Evolutionary conservation across 352 stramenopile species (phyloP).

Genomic region (Globisporangium uncinulatum): DNA sequence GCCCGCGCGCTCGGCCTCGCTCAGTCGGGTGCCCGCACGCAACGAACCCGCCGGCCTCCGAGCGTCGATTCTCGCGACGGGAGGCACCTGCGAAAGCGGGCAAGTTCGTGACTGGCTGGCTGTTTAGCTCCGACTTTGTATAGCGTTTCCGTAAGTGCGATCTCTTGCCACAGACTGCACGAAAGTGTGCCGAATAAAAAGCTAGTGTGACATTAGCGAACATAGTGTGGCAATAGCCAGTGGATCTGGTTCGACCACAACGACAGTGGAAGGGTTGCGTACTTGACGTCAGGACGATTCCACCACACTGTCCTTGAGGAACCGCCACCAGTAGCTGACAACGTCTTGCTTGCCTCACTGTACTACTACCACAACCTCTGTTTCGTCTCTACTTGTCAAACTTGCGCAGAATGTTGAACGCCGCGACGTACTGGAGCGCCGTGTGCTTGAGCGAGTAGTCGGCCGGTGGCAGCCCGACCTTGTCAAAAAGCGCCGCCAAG

Average conservation of each 20-base stretch:
- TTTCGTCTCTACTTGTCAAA: constrained; percentile 51
- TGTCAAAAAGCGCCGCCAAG: constrained; percentile 59
- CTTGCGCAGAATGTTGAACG: constrained; percentile 83
- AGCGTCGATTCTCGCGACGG: constrained; percentile 5
- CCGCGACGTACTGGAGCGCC: constrained; percentile 81
- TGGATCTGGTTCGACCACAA: no score
- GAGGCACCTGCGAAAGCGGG: constrained; percentile 1
- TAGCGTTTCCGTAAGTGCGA: no score
- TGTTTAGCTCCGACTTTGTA: background rate
- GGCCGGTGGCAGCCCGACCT: constrained; percentile 52
- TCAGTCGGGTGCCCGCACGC: constrained; percentile 8
- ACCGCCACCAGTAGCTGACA: no score
- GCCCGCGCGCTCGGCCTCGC: constrained; percentile 10
- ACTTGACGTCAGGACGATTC: no score
- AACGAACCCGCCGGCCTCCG: constrained; percentile 8
- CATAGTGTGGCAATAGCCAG: no score
- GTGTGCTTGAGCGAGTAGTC: constrained; percentile 88
- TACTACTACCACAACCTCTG: no score
- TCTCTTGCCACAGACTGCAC: background rate
- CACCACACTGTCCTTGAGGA: no score
- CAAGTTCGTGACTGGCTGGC: constrained; percentile 12
- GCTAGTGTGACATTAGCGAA: no score
- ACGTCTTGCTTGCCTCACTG: no score
- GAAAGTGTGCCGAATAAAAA: background rate
- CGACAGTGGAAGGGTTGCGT: no score